Evolutionary conservation across 2,329 filamentous ascomycete genomes (phyloP), one percentile per base, ranked within the genome.

Genomic region (Triangularia setosa): DNA sequence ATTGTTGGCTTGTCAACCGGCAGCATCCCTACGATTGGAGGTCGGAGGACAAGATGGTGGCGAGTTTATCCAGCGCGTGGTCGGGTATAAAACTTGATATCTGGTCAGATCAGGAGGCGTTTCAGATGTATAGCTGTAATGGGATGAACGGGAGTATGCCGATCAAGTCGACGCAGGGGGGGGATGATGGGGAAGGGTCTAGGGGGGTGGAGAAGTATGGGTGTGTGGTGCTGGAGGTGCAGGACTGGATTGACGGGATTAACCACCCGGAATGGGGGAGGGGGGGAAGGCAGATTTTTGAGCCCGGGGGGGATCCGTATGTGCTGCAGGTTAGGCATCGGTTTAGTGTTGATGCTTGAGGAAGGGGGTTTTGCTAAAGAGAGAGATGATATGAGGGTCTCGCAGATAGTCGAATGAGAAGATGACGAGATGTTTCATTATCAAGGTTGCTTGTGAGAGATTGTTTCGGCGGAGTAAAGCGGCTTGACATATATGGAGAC

Each of bases 221-320:
- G 30, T 97, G 94, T 76, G 73, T 97, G 25, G 94, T 97, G 58
- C 84, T 97, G 76, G 94, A 97, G 79, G 91, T 95, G 12, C 87
- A 97, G 81, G 93, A 95, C 75, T 97, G 88, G 86, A 96, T 97
- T 73, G 93, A 96, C 74, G 93, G 84, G 25, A 95, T 98, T 79
- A 97, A 97, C 79, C 86, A 96, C 71, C 93, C 93, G 0, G 86
- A 92, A 76, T 97, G 94, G 94, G 87, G 87, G 65, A 85, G 93
- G 62, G 77, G 81, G 56, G 73, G 73, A 61, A 87, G 83, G 77
- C 86, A 89, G 72, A 78, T 90, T 65, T 89, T 79, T 70, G 81
- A 77, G 28, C 87, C 87, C 0, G 85, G 82, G 8, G 85, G 80
- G 62, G 83, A 83, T 66, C 84, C 85, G 2, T 89, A 86, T 72